These are phyloP conservation scores for Alternaria metachromatica DNA, from an alignment of 2,329 filamentous ascomycete genomes.

Conservation along the genomic window DNA sequence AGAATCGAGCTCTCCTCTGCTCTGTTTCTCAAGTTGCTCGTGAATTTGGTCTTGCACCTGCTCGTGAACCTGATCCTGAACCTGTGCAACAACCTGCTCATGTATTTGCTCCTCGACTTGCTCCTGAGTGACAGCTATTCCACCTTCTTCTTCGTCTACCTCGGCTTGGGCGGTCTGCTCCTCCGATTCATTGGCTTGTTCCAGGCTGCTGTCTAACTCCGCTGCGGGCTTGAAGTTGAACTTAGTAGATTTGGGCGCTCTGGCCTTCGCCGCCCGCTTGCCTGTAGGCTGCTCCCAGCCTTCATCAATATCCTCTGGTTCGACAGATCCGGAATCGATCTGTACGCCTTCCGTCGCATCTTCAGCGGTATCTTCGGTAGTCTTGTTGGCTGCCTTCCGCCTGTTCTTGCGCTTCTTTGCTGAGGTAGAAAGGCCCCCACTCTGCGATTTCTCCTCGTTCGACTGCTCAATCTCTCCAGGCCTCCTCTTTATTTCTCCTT, in stretches of 20 bases:
- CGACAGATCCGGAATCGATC: not conserved
- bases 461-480: constrained; percentile 22
- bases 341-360: constrained; percentile 3
- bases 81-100: constrained; percentile 7
- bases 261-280: constrained; percentile 17
- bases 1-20: not conserved
- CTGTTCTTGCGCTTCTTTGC: constrained; percentile 16
- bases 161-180: not conserved
- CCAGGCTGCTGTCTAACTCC: constrained; percentile 4
- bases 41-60: constrained; percentile 17
- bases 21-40: constrained; percentile 13
- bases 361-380: not conserved
- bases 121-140: constrained; percentile 10
- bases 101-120: constrained; percentile 13
- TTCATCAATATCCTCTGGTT: constrained; percentile 6
- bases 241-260: constrained; percentile 11
- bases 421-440: constrained; percentile 9
- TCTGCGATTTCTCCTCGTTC: constrained; percentile 24
- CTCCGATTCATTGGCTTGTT: constrained; percentile 1
- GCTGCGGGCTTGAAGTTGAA: constrained; percentile 17
- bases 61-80: constrained; percentile 18
- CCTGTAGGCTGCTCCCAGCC: constrained; percentile 20
- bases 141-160: constrained; percentile 9
- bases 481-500: constrained; percentile 75
- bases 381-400: not conserved